Base-by-base conservation (phyloP, 495 filamentous ascomycete species). In the Penicillium verhagenii region DNA sequence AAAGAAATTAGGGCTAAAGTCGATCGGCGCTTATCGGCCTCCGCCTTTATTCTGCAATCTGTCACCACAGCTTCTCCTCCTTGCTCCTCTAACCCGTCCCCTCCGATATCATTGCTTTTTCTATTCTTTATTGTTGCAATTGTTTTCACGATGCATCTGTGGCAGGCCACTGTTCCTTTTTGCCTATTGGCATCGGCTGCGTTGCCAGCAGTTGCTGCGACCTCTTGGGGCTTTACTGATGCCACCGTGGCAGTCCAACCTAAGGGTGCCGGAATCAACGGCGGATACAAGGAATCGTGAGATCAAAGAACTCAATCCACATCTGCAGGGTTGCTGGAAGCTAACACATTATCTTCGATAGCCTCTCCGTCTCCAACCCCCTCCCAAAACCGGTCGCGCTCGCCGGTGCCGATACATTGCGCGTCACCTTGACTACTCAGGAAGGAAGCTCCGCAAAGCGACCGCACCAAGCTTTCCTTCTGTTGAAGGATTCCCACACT, bases 381-480 rank as follows among this genome's bases (percentile, higher is more conserved):
- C 72, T 96, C 42, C 70, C 84, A 37, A 79, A 81, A 21, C 76
- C 87, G 10, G 64, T 98, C 33, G 63, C 79, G 9, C 78, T 98
- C 56, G 80, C 82, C 43, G 70, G 75, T 48, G 71, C 81, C 50
- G 91, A 97, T 60, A 85, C 83, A 33, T 80, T 97, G 61, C 96
- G 94, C 75, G 72, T 98, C 53, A 72, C 82, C 54, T 76, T 97
- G 53, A 94, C 90, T 31, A 75, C 90, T 6, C 88, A 86, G 62
- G 90, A 97, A 70, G 85, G 82, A 60, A 83, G 84, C 66, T 86
- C 86, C 57, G 77, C 83, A 10, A 92, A 89, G 72, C 82, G 88
- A 49, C 90, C 94, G 54, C 94, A 98, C 71, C 94, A 98, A 69
- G 91, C 91, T 2, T 96, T 96, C 73, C 80, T 98, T 16, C 79